Evolutionary conservation across 83 land plant genomes (phyloP).

Genomic region (Thuja plicata): DNA sequence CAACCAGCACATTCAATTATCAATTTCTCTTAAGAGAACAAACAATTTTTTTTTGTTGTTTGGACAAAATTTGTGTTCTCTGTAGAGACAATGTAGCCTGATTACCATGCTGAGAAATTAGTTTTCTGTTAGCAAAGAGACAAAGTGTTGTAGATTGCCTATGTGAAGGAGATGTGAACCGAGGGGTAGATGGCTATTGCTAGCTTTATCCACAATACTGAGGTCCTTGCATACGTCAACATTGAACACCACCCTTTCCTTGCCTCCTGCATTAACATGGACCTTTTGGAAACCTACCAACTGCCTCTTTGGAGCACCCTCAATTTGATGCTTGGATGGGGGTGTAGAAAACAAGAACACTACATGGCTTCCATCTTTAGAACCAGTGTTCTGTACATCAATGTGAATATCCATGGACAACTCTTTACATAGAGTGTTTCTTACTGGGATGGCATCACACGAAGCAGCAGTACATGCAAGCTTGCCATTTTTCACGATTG

Average conservation of each 20-base stretch:
- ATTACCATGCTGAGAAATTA: background rate
- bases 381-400: constrained; percentile 50
- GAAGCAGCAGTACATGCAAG: background rate
- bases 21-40: too few relatives aligned
- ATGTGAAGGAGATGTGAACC: constrained; percentile 45
- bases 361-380: constrained; percentile 42
- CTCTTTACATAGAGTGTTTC: constrained; percentile 31
- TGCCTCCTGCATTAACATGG: constrained; percentile 32
- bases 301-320: constrained; percentile 25
- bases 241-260: constrained; percentile 19
- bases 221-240: constrained; percentile 50
- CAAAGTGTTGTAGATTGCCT: constrained; percentile 46
- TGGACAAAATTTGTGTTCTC: background rate
- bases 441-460: constrained; percentile 25
- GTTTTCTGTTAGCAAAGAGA: constrained; percentile 27
- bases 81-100: background rate
- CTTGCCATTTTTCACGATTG: constrained; percentile 17
- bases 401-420: constrained; percentile 22
- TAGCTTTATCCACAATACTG: constrained; percentile 40
- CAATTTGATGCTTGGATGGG: constrained; percentile 13
- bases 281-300: constrained; percentile 57
- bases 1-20: too few relatives aligned
- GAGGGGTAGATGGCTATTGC: constrained; percentile 45
- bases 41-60: too few relatives aligned
- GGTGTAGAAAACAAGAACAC: constrained; percentile 43